These are phyloP conservation scores for Durusdinium trenchii DNA, from an alignment of 73 alveolate genomes.

Conservation along the genomic window DNA sequence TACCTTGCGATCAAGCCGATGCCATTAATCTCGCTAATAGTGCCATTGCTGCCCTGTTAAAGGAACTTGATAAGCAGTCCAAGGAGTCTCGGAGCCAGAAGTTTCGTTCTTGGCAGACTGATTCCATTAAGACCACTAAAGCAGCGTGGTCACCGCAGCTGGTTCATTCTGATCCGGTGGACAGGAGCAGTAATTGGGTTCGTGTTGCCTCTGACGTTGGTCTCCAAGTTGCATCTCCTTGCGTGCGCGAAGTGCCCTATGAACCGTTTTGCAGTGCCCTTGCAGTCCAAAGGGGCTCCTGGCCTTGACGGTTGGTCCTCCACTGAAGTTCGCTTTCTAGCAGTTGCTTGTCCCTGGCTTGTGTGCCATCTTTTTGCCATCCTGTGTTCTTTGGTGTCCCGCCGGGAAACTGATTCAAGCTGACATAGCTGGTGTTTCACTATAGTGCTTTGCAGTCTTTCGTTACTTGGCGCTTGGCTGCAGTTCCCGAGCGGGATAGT, in stretches of 20 bases:
- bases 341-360: not conserved
- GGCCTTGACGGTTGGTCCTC: not conserved
- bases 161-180: not conserved
- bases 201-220: not conserved
- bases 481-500: not conserved
- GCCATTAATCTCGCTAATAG: too few species aligned
- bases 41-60: too few species aligned
- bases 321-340: not conserved
- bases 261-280: not conserved
- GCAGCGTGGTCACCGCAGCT: not conserved
- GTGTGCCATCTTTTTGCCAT: not conserved
- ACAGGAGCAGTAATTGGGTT: not conserved
- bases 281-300: not conserved
- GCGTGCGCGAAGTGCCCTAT: not conserved
- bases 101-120: not conserved
- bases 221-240: not conserved
- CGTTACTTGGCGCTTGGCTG: not conserved
- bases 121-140: not conserved
- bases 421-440: not conserved
- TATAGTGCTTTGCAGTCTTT: not conserved
- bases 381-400: not conserved
- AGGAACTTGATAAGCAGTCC: too few species aligned
- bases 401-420: not conserved
- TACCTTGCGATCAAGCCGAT: not conserved
- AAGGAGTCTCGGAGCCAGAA: not conserved